Conservation (phyloP, 2,329 filamentous ascomycete species). For the Colletotrichum costaricense region DNA sequence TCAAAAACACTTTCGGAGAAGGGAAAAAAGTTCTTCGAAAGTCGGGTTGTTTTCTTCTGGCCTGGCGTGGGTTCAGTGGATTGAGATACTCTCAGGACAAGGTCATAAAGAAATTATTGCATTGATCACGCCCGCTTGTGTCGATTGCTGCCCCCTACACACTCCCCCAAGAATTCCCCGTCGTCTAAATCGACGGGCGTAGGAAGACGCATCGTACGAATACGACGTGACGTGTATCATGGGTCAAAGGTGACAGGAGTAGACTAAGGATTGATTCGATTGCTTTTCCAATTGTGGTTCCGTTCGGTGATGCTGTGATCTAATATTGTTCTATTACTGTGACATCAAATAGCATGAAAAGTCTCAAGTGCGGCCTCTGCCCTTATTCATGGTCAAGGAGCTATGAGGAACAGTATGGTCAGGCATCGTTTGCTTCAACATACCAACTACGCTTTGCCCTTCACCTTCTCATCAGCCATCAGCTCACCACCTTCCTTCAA, state of each 20-base stretch:
- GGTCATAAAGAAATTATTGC: slow-evolving; percentile 37
- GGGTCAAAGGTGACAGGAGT: slow-evolving; percentile 29
- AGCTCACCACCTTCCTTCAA: slow-evolving; percentile 62
- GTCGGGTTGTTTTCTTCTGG: slow-evolving; percentile 30
- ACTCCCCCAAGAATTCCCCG: background rate
- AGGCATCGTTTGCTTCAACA: background rate
- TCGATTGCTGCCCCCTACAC: background rate
- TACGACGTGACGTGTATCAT: slow-evolving; percentile 34
- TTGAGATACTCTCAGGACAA: slow-evolving; percentile 36
- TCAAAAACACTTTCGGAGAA: slow-evolving; percentile 33
- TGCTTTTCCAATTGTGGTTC: background rate
- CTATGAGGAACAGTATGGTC: no score
- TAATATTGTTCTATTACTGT: background rate
- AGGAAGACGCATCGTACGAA: slow-evolving; percentile 17
- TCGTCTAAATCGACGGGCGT: background rate
- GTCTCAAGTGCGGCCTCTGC: no score
- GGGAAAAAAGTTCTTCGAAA: slow-evolving; percentile 28
- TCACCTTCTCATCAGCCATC: slow-evolving; percentile 45
- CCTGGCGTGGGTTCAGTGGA: slow-evolving; percentile 34
- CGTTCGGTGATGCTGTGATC: background rate
- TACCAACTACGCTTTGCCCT: background rate
- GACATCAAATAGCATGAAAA: background rate
- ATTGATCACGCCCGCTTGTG: slow-evolving; percentile 30
- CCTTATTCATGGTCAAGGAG: no score
- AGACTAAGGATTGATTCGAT: slow-evolving; percentile 29